A percentile compares a stretch with the other conserved stretches of the same genome.
phyloP scores from a whole-genome alignment of 441 rosid species.

The Raphanus hybrid region DNA sequence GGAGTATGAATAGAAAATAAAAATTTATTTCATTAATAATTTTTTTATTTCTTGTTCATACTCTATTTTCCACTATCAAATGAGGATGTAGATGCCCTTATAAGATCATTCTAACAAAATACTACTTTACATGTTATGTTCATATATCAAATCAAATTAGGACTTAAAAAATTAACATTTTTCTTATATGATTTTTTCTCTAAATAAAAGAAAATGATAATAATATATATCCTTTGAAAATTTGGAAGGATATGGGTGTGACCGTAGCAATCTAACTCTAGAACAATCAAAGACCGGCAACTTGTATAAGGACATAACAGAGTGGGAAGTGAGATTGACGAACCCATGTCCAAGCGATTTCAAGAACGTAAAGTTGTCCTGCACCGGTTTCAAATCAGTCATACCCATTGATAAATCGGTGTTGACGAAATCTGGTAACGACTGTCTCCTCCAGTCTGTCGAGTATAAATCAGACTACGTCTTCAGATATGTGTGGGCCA shows the following conservation, averaged over 20 bases:
- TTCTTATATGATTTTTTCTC: neutral
- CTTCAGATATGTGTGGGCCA: conserved; percentile 28
- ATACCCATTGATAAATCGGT: neutral
- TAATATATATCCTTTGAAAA: neutral
- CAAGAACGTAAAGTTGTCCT: neutral
- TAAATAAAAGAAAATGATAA: neutral
- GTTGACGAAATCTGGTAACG: neutral
- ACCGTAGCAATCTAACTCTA: neutral
- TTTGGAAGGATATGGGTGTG: conserved; percentile 13
- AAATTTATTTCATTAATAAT: too few relatives aligned
- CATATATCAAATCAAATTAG: neutral
- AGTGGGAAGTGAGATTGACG: conserved; percentile 21
- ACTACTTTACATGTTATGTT: neutral
- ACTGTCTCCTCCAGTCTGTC: neutral
- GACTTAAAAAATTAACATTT: neutral
- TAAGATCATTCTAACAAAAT: neutral
- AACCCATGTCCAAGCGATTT: neutral
- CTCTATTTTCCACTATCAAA: too few relatives aligned
- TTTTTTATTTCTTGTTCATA: too few relatives aligned
- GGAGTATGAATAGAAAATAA: too few relatives aligned
- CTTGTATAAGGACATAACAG: neutral
- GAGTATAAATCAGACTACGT: neutral
- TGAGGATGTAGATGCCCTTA: neutral
- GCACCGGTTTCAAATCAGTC: conserved; percentile 7
- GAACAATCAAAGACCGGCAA: conserved; percentile 9